Evolutionary conservation across 306 rosid genomes (phyloP).

Genomic region (Purshia tridentata): DNA sequence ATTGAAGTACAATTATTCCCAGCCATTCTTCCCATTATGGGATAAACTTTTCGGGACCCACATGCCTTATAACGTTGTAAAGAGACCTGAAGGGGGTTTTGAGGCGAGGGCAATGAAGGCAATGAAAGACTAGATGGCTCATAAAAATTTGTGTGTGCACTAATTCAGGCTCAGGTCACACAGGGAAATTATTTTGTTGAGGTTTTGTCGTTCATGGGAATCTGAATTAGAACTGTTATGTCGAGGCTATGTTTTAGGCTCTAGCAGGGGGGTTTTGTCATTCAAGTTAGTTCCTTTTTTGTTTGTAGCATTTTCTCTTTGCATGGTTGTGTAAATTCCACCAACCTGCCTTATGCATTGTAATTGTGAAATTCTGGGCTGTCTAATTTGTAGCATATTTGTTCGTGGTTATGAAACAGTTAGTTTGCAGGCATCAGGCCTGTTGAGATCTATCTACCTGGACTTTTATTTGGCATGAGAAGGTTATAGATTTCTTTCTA

Average conservation of each 20-base stretch:
- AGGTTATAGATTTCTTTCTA: not conserved
- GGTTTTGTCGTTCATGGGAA: conserved; percentile 1
- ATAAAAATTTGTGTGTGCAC: conserved; percentile 1
- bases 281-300: conserved; percentile 32
- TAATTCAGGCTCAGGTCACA: conserved; percentile 23
- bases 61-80: conserved; percentile 76
- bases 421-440: conserved; percentile 5
- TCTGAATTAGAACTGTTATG: conserved; percentile 2
- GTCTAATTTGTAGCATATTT: conserved; percentile 48
- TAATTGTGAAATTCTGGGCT: conserved; percentile 14
- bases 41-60: conserved; percentile 76
- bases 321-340: conserved; percentile 30
- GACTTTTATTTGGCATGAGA: conserved; percentile 11
- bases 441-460: conserved; percentile 9
- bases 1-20: conserved; percentile 76
- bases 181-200: conserved; percentile 18
- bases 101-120: conserved; percentile 57
- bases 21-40: conserved; percentile 89
- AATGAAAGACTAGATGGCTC: conserved; percentile 40
- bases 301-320: conserved; percentile 33
- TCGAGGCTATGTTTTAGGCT: conserved; percentile 27
- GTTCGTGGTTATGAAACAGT: conserved; percentile 7
- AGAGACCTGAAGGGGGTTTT: conserved; percentile 69
- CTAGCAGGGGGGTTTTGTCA: conserved; percentile 31
- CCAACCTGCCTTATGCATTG: conserved; percentile 25